Percentiles rank a stretch among this genome's conserved stretches.
phyloP scores from a whole-genome alignment of 2,329 filamentous ascomycete species.

The Furcasterigmium furcatum region DNA sequence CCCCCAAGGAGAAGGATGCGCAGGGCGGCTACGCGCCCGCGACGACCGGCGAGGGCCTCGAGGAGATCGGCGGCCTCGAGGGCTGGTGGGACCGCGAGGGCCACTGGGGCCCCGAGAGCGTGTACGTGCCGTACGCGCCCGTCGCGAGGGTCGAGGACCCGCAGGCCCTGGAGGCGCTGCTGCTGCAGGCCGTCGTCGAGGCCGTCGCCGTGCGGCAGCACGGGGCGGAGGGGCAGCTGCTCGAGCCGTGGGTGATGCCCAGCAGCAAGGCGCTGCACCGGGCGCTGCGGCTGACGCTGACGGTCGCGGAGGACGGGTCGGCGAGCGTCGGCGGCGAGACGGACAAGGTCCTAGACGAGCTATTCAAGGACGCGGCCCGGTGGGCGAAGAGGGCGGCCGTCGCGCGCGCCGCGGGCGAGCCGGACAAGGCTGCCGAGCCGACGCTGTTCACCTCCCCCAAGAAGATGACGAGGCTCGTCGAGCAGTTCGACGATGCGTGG shows the following conservation, averaged over 20 bases:
- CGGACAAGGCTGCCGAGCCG: background rate
- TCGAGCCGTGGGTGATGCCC: constrained; percentile 19
- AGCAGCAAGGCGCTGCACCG: constrained; percentile 14
- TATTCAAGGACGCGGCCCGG: too few species aligned
- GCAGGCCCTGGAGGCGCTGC: constrained; percentile 41
- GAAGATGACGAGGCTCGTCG: constrained; percentile 38
- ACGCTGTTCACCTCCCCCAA: constrained; percentile 20
- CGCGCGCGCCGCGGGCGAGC: constrained; percentile 17
- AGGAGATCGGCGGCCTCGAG: constrained; percentile 41
- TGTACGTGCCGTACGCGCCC: constrained; percentile 40
- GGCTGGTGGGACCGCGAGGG: constrained; percentile 52
- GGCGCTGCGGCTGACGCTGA: constrained; percentile 4
- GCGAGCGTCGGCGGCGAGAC: constrained; percentile 34
- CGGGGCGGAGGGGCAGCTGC: constrained; percentile 21
- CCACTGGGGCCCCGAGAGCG: constrained; percentile 46
- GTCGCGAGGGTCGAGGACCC: constrained; percentile 37
- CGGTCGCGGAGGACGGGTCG: constrained; percentile 33
- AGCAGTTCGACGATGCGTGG: constrained; percentile 54
- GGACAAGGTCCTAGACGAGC: background rate
- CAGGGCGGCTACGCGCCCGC: constrained; percentile 45
- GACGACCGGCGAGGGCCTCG: constrained; percentile 37
- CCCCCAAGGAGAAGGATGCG: constrained; percentile 6
- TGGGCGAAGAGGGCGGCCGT: constrained; percentile 14
- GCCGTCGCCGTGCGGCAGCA: constrained; percentile 35
- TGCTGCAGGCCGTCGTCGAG: constrained; percentile 51